Percentiles rank a stretch among this genome's conserved stretches.
phyloP scores from a whole-genome alignment of 177 flowering plant species.

The Telopea speciosissima region DNA sequence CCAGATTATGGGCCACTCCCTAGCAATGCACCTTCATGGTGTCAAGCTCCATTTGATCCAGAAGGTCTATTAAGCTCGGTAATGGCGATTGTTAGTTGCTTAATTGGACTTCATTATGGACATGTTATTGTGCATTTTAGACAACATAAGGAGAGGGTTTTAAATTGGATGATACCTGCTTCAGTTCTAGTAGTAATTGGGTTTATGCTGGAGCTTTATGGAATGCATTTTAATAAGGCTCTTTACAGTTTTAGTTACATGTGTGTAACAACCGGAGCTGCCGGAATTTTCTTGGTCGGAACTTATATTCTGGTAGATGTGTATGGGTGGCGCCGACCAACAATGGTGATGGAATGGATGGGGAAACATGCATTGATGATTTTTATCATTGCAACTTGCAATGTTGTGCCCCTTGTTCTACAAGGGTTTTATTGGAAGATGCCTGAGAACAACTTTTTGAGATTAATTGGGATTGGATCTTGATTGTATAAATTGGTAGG shows the following conservation, averaged over 20 bases:
- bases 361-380: conserved; percentile 66
- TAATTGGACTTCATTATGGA: conserved; percentile 74
- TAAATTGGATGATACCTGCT: conserved; percentile 55
- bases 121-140: conserved; percentile 63
- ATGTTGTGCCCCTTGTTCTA: conserved; percentile 42
- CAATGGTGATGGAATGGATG: conserved; percentile 61
- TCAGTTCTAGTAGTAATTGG: conserved; percentile 36
- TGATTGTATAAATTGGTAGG: not conserved
- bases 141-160: conserved; percentile 59
- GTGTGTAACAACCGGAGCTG: conserved; percentile 58
- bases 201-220: conserved; percentile 31
- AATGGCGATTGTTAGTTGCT: conserved; percentile 71
- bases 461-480: conserved; percentile 24
- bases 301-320: conserved; percentile 57
- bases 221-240: conserved; percentile 68
- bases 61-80: conserved; percentile 77
- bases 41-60: conserved; percentile 89
- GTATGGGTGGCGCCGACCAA: conserved; percentile 37
- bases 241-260: conserved; percentile 63
- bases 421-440: conserved; percentile 71
- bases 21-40: conserved; percentile 81
- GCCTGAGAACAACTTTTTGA: conserved; percentile 53
- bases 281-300: conserved; percentile 52
- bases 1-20: conserved; percentile 73
- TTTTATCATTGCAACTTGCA: conserved; percentile 56